phyloP scores from a whole-genome alignment of 2,329 filamentous ascomycete species.

The Echinosphaeria canescens region DNA sequence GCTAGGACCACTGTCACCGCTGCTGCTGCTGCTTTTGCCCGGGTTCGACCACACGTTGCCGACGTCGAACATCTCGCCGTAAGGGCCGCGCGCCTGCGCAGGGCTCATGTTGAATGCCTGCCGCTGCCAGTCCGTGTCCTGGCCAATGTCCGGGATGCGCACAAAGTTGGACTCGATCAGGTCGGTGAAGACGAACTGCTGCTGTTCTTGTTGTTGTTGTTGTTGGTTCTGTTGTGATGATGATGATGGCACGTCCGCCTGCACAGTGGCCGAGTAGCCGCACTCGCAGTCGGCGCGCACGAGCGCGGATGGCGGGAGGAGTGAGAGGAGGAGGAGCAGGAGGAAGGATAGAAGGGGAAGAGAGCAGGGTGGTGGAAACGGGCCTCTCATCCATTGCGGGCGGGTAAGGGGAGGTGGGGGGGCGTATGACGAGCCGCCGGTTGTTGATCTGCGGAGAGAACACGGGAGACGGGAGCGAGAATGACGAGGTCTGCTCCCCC shows the following conservation, averaged over 20 bases:
- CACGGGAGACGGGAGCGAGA: too few relatives aligned
- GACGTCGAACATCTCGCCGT: conserved; percentile 38
- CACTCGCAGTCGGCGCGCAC: conserved; percentile 39
- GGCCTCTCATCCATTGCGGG: too few relatives aligned
- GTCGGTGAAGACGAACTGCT: conserved; percentile 36
- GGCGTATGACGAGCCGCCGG: too few relatives aligned
- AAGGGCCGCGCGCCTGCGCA: conserved; percentile 34
- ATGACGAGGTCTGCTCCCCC: too few relatives aligned
- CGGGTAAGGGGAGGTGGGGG: too few relatives aligned
- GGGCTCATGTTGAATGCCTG: conserved; percentile 45
- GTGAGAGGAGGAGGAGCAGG: conserved; percentile 3
- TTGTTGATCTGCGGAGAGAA: too few relatives aligned
- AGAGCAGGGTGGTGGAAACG: too few relatives aligned
- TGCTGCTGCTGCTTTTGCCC: conserved; percentile 14
- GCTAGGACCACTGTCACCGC: conserved; percentile 14
- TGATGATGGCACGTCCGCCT: too few relatives aligned
- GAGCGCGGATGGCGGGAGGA: conserved; percentile 5
- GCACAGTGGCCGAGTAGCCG: conserved; percentile 37
- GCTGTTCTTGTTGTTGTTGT: too few relatives aligned
- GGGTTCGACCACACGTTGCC: conserved; percentile 28
- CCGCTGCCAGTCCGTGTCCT: conserved; percentile 37
- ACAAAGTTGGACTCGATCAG: conserved; percentile 52
- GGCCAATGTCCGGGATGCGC: conserved; percentile 22
- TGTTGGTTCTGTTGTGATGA: not conserved
- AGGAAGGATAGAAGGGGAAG: conserved; percentile 1